Conservation (phyloP, 345 rosid genomes). For the Arabidopsis arenosa region DNA sequence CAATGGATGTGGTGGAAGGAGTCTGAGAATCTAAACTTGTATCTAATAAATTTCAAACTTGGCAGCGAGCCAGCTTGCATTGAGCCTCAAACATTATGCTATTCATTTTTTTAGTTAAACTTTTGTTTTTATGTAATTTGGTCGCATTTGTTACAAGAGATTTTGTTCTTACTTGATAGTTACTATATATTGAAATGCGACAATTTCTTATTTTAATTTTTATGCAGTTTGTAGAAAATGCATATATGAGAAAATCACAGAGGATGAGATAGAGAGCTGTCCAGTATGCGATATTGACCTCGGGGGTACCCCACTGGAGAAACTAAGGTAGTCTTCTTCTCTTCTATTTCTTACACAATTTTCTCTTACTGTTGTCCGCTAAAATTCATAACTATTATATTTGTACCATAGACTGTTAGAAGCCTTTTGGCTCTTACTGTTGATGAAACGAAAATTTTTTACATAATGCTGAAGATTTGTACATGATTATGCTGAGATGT, state of each 20-base stretch:
- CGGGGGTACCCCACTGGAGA: constrained; percentile 84
- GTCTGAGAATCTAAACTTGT: constrained; percentile 1
- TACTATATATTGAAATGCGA: constrained; percentile 6
- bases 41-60: background rate
- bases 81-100: constrained; percentile 12
- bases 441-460: background rate
- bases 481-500: constrained; percentile 21
- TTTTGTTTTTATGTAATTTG: constrained; percentile 2
- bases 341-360: constrained; percentile 13
- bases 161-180: constrained; percentile 16
- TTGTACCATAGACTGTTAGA: background rate
- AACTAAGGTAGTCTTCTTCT: constrained; percentile 65
- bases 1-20: constrained; percentile 6
- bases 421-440: constrained; percentile 7
- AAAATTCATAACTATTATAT: background rate
- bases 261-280: constrained; percentile 77
- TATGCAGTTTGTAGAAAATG: constrained; percentile 90
- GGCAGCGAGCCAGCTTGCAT: constrained; percentile 28
- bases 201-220: constrained; percentile 18
- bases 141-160: constrained; percentile 3
- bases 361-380: constrained; percentile 12
- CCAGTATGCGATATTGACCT: constrained; percentile 82
- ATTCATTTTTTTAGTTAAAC: constrained; percentile 1
- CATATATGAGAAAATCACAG: constrained; percentile 72
- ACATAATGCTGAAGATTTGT: constrained; percentile 10